These are phyloP conservation scores for Xylariales sp. DNA, from an alignment of 2,329 filamentous ascomycete species.

Conservation along the genomic window DNA sequence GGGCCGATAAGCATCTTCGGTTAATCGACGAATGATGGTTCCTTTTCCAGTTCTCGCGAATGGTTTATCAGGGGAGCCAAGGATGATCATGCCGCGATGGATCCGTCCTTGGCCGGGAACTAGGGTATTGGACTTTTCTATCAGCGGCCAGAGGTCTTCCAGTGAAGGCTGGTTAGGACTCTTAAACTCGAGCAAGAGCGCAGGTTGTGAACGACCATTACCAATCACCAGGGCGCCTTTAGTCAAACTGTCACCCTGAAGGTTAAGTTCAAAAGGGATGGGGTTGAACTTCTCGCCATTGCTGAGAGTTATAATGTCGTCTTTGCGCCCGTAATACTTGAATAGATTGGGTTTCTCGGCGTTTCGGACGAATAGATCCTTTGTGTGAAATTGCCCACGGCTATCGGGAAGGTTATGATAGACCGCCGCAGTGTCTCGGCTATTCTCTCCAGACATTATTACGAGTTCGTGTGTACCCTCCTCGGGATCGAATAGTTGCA, in stretches of 20 bases:
- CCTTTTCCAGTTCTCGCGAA: slow-evolving; percentile 43
- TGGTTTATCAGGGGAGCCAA: slow-evolving; percentile 34
- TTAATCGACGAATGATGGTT: slow-evolving; percentile 41
- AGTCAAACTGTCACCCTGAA: slow-evolving; percentile 42
- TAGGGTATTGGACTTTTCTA: slow-evolving; percentile 16
- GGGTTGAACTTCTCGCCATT: slow-evolving; percentile 61
- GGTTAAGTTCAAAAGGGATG: slow-evolving; percentile 52
- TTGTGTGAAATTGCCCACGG: slow-evolving; percentile 50
- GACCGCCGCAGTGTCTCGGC: slow-evolving; percentile 33
- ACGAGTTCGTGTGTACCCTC: slow-evolving; percentile 32
- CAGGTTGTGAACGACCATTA: slow-evolving; percentile 51
- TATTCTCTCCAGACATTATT: slow-evolving; percentile 1
- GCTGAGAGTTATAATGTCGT: slow-evolving; percentile 58
- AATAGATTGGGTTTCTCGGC: slow-evolving; percentile 52
- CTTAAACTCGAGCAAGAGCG: slow-evolving; percentile 52
- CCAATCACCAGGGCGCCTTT: slow-evolving; percentile 49
- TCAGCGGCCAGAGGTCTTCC: slow-evolving; percentile 32
- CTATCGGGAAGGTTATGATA: slow-evolving; percentile 53
- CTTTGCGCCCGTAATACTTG: slow-evolving; percentile 53
- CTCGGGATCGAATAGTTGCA: slow-evolving; percentile 35
- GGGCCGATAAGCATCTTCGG: slow-evolving; percentile 37
- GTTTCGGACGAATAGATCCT: slow-evolving; percentile 55
- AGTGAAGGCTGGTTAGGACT: slow-evolving; percentile 10
- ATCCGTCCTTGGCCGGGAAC: slow-evolving; percentile 41
- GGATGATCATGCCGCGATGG: slow-evolving; percentile 35